Conservation (phyloP, 225 moss, liverwort and hornwort species). For the Sphagnum contortum region DNA sequence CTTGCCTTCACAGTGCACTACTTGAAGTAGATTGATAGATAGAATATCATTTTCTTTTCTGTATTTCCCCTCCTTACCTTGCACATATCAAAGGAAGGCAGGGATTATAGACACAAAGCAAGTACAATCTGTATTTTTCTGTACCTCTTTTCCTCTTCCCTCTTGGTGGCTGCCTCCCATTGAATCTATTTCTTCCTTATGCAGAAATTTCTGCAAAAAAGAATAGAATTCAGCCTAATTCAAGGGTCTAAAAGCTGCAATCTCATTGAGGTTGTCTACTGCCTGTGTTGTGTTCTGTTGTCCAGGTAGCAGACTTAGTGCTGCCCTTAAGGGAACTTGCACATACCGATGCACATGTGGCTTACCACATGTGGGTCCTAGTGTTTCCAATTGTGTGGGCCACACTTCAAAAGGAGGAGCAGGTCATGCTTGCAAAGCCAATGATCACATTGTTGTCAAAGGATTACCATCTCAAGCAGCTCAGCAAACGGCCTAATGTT, state of each 20-base stretch:
- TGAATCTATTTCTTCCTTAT: too few species aligned
- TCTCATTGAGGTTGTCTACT: too few species aligned
- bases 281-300: conserved; percentile 2
- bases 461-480: conserved; percentile 95
- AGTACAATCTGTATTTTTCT: background rate
- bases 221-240: too few species aligned
- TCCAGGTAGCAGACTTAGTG: conserved; percentile 93
- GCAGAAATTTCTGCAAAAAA: background rate
- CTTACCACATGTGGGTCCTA: conserved; percentile 99
- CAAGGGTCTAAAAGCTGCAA: too few species aligned
- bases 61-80: too few species aligned
- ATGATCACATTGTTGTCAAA: conserved; percentile 96
- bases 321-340: conserved; percentile 92
- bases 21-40: too few species aligned
- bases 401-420: conserved; percentile 98
- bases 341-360: conserved; percentile 98
- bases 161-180: too few species aligned
- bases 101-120: too few species aligned
- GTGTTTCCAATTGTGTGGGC: conserved; percentile 99
- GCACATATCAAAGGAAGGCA: too few species aligned
- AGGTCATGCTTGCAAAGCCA: conserved; percentile 98
- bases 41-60: too few species aligned
- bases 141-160: background rate
- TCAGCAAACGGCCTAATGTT: conserved; percentile 93
- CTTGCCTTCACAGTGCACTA: too few species aligned